Base-by-base conservation (phyloP, 2,329 filamentous ascomycete species). In the Colletotrichum trifolii region DNA sequence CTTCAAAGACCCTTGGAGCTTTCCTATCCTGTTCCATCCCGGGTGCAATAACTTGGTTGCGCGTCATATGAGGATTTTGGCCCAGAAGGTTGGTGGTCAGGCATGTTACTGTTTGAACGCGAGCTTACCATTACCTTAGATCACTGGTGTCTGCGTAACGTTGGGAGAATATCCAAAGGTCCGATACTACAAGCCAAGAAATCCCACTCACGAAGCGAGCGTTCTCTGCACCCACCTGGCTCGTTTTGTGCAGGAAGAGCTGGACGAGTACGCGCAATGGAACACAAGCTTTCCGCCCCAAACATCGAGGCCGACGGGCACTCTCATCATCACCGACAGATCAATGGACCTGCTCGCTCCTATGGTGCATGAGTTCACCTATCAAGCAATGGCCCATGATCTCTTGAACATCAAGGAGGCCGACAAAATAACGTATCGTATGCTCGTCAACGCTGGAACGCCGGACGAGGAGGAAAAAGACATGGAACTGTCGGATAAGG, bases 301-400 rank as follows among this genome's bases (percentile, higher is more conserved):
- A n/a, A 88, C 88, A 8, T 86, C 88, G 54, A 85, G 95, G 57
- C 95, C 94, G 7, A 90, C 92, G 68, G 93, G 93, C 43, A 88
- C 94, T 1, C 85, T 99, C 1, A 83, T 97, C 72, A 91, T 99
- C 67, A 92, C 94, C 1, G 96, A 98, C 76, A 88, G 96, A 67
- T 93, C 94, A 8, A 96, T 99, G 91, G 96, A 99, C 76, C 79
- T 97, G 4, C 88, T 91, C 79, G 90, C 95, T 0, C 96, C 96
- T 1, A 80, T 98, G 10, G 75, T 98, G 4, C 96, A 99, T 78
- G 96, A 99, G 73, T 97, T 99, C 75, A 97, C 96, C 11, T 99
- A 98, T 76, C 96, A 99, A 78, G 94, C 96, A 54, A 98, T 99
- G 95, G 95, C 93, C 4, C 93, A 97, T 76, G 96, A 99, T 74